phyloP scores from a whole-genome alignment of 306 rosid species.

The Herpetospermum pedunculosum region DNA sequence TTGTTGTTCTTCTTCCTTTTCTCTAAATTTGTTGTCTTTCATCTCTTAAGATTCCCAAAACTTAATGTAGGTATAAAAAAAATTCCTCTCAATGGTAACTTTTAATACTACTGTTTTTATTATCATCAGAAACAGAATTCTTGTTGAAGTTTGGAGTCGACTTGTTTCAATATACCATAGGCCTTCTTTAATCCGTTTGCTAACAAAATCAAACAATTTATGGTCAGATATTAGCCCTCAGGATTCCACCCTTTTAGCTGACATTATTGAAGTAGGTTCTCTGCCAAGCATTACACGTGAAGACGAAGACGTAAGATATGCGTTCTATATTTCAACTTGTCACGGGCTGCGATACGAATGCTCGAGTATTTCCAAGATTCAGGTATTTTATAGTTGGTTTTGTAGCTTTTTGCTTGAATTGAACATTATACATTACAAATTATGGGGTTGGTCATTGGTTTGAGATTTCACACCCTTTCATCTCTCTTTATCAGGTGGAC shows the following conservation, averaged over 20 bases:
- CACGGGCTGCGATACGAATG: slow-evolving; percentile 80
- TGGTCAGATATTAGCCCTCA: slow-evolving; percentile 51
- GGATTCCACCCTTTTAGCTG: slow-evolving; percentile 52
- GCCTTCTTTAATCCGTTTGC: background rate
- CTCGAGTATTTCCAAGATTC: slow-evolving; percentile 57
- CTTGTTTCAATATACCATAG: background rate
- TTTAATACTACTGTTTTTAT: background rate
- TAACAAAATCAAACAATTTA: background rate
- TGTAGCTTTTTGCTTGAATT: background rate
- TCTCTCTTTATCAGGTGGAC: slow-evolving; percentile 38
- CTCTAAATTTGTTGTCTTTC: background rate
- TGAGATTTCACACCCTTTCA: background rate
- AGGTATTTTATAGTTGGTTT: slow-evolving; percentile 31
- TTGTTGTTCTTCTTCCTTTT: background rate
- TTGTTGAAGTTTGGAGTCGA: background rate
- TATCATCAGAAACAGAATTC: background rate
- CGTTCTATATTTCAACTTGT: slow-evolving; percentile 57
- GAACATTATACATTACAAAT: background rate
- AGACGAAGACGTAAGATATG: slow-evolving; percentile 35
- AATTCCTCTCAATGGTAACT: background rate
- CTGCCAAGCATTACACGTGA: slow-evolving; percentile 49
- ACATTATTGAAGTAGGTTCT: slow-evolving; percentile 49
- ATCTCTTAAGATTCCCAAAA: background rate
- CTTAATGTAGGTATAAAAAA: background rate
- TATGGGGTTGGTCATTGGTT: background rate